phyloP scores from a whole-genome alignment of 208 protist species.

The Endotrypanum monterogeii region DNA sequence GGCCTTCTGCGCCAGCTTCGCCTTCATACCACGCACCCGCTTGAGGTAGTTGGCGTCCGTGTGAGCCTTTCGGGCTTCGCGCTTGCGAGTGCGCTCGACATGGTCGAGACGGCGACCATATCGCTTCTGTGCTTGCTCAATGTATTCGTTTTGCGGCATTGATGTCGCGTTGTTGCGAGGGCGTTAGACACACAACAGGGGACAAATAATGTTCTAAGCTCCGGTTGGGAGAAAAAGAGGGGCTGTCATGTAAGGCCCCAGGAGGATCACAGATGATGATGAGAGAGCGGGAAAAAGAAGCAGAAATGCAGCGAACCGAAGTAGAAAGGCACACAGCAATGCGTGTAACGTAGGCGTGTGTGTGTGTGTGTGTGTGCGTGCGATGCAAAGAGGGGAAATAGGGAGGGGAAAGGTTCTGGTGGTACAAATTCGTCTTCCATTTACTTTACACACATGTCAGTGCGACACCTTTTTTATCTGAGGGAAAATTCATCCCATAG shows the following conservation, averaged over 20 bases:
- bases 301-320: neutral
- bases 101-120: constrained; percentile 98
- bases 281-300: neutral
- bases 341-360: neutral
- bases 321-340: neutral
- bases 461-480: neutral
- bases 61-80: constrained; percentile 96
- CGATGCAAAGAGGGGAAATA: neutral
- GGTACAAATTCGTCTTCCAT: neutral
- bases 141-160: constrained; percentile 99
- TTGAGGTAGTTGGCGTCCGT: constrained; percentile 94
- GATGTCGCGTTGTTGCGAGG: neutral
- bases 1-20: constrained; percentile 98
- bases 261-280: neutral
- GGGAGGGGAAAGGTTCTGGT: neutral
- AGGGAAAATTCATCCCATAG: neutral
- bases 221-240: constrained; percentile 3
- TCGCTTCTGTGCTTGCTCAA: constrained; percentile 98
- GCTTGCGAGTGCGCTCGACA: constrained; percentile 98
- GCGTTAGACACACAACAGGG: constrained; percentile 2
- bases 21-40: constrained; percentile 97
- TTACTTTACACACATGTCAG: neutral
- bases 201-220: too few species aligned
- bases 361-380: constrained; percentile 1
- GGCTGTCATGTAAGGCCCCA: neutral